A percentile compares a stretch with the other conserved stretches of the same genome.
phyloP scores from a whole-genome alignment of 2,329 filamentous ascomycete genomes.

The Fusarium chuoi region DNA sequence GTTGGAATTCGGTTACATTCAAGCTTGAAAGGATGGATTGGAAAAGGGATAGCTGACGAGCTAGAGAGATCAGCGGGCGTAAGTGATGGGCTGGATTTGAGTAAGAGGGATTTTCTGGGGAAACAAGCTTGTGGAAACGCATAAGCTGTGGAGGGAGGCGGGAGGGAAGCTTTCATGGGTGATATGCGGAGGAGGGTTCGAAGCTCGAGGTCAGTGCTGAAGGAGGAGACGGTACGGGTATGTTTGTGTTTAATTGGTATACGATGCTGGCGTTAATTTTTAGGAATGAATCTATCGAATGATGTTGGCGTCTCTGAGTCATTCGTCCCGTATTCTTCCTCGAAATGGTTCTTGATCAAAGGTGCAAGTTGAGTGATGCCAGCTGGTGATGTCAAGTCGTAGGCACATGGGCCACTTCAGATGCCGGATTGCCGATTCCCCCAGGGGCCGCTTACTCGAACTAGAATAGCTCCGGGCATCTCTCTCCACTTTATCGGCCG shows the following conservation, averaged over 20 bases:
- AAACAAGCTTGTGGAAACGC: slow-evolving; percentile 27
- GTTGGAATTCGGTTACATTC: slow-evolving; percentile 2
- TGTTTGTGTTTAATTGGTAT: background rate
- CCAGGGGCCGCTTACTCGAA: slow-evolving; percentile 11
- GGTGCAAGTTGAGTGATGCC: background rate
- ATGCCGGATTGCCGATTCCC: slow-evolving; percentile 40
- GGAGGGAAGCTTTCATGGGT: slow-evolving; percentile 16
- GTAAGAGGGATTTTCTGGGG: slow-evolving; percentile 26
- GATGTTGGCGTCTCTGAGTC: background rate
- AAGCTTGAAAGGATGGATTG: slow-evolving; percentile 8
- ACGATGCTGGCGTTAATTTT: background rate
- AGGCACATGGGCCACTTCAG: slow-evolving; percentile 10
- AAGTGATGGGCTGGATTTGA: slow-evolving; percentile 3
- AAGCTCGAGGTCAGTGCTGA: background rate
- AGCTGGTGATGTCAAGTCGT: slow-evolving; percentile 25
- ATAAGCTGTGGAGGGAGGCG: slow-evolving; percentile 15
- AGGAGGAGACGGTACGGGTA: background rate
- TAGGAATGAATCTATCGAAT: background rate
- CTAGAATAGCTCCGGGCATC: slow-evolving; percentile 12
- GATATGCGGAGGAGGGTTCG: background rate
- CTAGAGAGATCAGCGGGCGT: slow-evolving; percentile 12
- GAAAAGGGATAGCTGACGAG: background rate
- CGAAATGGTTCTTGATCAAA: background rate
- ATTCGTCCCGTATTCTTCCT: background rate
- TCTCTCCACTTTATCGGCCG: slow-evolving; percentile 22